phyloP scores from a whole-genome alignment of 169 alveolate genomes.

The Theileria luwenshuni region DNA sequence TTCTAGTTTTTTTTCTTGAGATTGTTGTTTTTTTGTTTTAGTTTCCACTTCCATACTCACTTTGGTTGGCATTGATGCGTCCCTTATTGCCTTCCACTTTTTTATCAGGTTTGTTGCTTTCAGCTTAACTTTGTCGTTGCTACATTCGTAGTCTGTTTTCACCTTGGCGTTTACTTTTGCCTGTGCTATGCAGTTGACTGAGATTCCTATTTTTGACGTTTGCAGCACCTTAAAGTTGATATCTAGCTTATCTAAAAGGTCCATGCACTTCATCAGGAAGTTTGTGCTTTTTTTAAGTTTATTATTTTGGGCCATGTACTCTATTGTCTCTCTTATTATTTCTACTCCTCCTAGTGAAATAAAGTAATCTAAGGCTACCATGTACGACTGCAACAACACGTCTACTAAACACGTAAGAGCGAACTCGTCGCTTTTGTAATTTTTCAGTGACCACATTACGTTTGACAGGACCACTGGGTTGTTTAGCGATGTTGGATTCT shows the following conservation, averaged over 20 bases:
- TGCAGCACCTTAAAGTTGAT: slow-evolving; percentile 51
- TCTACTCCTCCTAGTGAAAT: slow-evolving; percentile 54
- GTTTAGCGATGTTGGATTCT: slow-evolving; percentile 58
- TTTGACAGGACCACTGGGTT: slow-evolving; percentile 53
- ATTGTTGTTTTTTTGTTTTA: not conserved
- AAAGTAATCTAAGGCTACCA: slow-evolving; percentile 59
- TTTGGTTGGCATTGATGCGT: slow-evolving; percentile 40
- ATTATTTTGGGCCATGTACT: slow-evolving; percentile 48
- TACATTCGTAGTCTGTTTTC: slow-evolving; percentile 58
- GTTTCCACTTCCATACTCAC: slow-evolving; percentile 2
- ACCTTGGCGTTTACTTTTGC: slow-evolving; percentile 44
- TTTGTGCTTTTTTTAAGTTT: slow-evolving; percentile 44
- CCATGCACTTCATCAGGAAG: slow-evolving; percentile 55
- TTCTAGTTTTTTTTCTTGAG: not conserved
- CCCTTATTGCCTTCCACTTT: slow-evolving; percentile 73
- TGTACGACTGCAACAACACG: slow-evolving; percentile 58
- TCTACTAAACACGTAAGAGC: slow-evolving; percentile 62
- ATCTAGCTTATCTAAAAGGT: slow-evolving; percentile 61
- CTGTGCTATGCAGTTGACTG: slow-evolving; percentile 64
- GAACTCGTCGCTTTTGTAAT: slow-evolving; percentile 47
- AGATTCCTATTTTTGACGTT: slow-evolving; percentile 62
- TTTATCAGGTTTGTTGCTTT: slow-evolving; percentile 68
- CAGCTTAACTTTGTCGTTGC: slow-evolving; percentile 53
- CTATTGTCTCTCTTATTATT: slow-evolving; percentile 26
- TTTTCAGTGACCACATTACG: slow-evolving; percentile 49